Evolutionary conservation across 2,329 filamentous ascomycete genomes (phyloP), one percentile per base, ranked within the genome.

Genomic region (Albophoma yamanashiensis): DNA sequence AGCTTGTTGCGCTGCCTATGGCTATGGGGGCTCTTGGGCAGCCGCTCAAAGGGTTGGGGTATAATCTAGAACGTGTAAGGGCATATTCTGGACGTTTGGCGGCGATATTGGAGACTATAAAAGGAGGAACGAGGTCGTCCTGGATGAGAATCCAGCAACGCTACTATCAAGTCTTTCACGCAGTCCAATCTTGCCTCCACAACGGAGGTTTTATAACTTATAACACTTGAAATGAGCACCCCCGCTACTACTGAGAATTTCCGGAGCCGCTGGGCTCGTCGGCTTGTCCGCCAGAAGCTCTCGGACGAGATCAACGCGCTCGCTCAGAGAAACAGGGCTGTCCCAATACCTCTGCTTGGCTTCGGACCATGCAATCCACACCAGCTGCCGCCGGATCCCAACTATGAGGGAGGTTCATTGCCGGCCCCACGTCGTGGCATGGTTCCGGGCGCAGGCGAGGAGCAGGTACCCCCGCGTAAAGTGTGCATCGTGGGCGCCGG

Each of bases 401-500:
- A 50, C 14, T 50, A 20, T 31, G 47, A 31, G 15, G 47, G 25
- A 20, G 47, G 47, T 17, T 50, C 47, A 20, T 20, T 50, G 7
- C 47, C 47, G 3, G 27, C 8, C 17, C 15, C 25, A 17, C 47
- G 25, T 20, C 25, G 4, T 6, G 47, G 47, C 47, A 31, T 17
- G 25, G 31, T 17, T 25, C 25, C 15, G 15, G 47, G 47, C 17
- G 25, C 9, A 20, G 47, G 47, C 15, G 25, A 20, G 7, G 6
- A 34, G 14, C 25, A 31, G 3, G 25, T 8, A 27, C 47, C 47
- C 14, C 25, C 47, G 1, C 47, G 47, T 4, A 62, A 61, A 22
- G 63, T 73, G 11, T 68, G 72, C 57, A 75, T 76, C 22, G 64
- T 76, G 9, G 74, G 74, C 17, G 72, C 70, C 12, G 74, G 74